Evolutionary conservation across 2,329 filamentous ascomycete genomes (phyloP), one percentile per base, ranked within the genome.

Genomic region (Fusarium odoratissimum): DNA sequence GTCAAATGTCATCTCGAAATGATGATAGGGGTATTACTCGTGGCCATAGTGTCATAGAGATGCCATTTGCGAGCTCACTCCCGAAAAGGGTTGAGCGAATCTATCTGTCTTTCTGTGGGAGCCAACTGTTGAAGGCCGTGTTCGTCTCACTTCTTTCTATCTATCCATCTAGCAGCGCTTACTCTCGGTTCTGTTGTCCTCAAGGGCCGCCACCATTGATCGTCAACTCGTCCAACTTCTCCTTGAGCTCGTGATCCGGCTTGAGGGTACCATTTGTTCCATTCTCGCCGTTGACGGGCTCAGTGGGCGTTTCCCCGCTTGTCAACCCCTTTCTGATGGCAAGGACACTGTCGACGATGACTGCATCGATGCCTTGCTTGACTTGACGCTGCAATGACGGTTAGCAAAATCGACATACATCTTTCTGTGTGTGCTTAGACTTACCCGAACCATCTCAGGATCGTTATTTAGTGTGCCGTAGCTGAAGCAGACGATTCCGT

Each of bases 381-480:
- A 97, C 94, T 91, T 99, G 96, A 71, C 92, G 85, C 91, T 95
- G 79, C 74, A 75, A 56, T 17, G 30, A 49, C 19, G 42, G 57
- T 77, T 57, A 76, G 69, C n/a, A 28, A 54, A 56, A 42, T 49
- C 23, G 12, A 16, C 9, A 12, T 59, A 49, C 21, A 17, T 40
- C 23, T 30, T 42, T 21, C 23, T 41, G 25, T 37, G 41, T 23
- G 52, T 41, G 10, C 37, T 19, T 14, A 33, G 41, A 80, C 90
- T 82, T 87, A 96, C 93, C 87, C 95, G 91, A 40, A 97, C 95
- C 82, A 97, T 92, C 25, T 89, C 86, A 1, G 93, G 89, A 57
- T 98, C 92, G 71, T 99, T 99, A 80, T 99, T 99, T 78, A 94
- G 82, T 17, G 87, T 85, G n/a, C 96, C 96, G 78, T 99, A 99